phyloP scores from a whole-genome alignment of 1,139 yeast genomes.

The Schizosaccharomyces versatilis region DNA sequence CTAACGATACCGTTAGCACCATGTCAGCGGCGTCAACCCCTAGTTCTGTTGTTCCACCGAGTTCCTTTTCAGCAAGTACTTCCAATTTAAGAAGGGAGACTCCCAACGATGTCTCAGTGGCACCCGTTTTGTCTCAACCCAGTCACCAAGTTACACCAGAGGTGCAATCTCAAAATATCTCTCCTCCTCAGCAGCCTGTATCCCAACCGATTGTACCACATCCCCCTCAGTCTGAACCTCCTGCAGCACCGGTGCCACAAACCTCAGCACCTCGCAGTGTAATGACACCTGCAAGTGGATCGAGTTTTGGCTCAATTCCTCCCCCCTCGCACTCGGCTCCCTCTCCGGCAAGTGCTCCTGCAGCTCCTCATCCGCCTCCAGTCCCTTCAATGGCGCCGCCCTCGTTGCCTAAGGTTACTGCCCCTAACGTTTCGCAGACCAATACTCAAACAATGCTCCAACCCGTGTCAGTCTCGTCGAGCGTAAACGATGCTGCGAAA shows the following conservation, averaged over 20 bases:
- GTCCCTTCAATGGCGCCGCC: background rate
- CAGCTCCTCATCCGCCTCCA: background rate
- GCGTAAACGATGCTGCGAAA: too few relatives aligned
- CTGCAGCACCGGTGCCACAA: conserved; percentile 9
- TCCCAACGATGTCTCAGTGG: background rate
- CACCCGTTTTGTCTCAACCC: background rate
- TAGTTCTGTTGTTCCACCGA: too few relatives aligned
- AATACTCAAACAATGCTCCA: too few relatives aligned
- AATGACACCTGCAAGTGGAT: background rate
- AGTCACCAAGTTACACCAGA: background rate
- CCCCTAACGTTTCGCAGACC: too few relatives aligned
- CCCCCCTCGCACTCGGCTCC: background rate
- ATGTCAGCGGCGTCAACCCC: too few relatives aligned
- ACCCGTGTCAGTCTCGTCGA: too few relatives aligned
- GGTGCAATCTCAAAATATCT: background rate
- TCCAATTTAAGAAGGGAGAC: too few relatives aligned
- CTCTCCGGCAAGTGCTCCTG: background rate
- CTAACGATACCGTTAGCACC: too few relatives aligned
- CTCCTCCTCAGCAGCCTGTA: conserved; percentile 9
- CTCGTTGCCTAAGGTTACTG: background rate
- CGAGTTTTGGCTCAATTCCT: background rate
- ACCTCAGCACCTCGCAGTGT: background rate
- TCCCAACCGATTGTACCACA: conserved; percentile 6
- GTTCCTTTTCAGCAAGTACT: too few relatives aligned
- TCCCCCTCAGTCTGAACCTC: conserved; percentile 12